A percentile compares a stretch with the other conserved stretches of the same genome.
phyloP scores from a whole-genome alignment of 2,329 filamentous ascomycete species.

The Septoria linicola region DNA sequence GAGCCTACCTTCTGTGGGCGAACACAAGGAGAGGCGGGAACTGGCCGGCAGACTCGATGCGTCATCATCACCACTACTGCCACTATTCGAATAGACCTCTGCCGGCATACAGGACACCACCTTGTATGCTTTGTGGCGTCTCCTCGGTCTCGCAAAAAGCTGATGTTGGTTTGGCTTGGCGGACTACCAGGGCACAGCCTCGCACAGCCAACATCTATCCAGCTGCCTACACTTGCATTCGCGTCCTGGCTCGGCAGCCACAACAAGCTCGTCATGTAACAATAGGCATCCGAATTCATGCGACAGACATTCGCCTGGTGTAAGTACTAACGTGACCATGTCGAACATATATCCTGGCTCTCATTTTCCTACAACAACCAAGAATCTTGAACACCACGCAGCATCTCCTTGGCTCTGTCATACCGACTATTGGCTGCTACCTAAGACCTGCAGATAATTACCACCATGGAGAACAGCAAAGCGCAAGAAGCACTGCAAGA shows the following conservation, averaged over 20 bases:
- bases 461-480: conserved; percentile 11
- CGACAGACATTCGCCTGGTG: conserved; percentile 1
- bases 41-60: too few relatives aligned
- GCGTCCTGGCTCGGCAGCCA: conserved; percentile 12
- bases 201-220: conserved; percentile 9
- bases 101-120: not conserved
- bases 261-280: conserved; percentile 3
- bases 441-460: not conserved
- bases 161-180: conserved; percentile 1
- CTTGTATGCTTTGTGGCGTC: not conserved
- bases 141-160: not conserved
- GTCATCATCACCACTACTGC: not conserved
- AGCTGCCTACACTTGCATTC: conserved; percentile 13
- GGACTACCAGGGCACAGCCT: conserved; percentile 9
- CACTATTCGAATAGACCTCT: not conserved
- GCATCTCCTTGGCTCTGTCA: conserved; percentile 6
- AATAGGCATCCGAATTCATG: conserved; percentile 9
- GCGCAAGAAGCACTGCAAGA: conserved; percentile 17
- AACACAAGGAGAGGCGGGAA: too few relatives aligned
- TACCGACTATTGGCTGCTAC: conserved; percentile 2
- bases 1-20: too few relatives aligned
- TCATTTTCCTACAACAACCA: conserved; percentile 5
- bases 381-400: conserved; percentile 5
- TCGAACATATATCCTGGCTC: conserved; percentile 4
- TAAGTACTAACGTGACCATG: conserved; percentile 9